phyloP scores from a whole-genome alignment of 805 yeast species.

The Yarrowia porcina region DNA sequence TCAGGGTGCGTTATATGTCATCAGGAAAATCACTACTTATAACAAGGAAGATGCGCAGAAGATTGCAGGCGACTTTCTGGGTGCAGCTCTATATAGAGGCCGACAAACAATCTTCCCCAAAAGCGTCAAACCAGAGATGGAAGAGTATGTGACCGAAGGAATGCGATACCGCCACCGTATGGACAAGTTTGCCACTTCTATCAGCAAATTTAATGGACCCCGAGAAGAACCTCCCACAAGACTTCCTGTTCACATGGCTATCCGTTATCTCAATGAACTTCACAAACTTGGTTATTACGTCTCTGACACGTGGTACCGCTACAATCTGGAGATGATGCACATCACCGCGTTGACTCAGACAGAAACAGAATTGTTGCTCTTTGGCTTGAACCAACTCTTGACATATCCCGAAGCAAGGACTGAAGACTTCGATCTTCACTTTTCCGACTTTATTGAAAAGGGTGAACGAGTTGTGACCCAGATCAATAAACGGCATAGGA shows the following conservation, averaged over 20 bases:
- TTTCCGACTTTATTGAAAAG: neutral
- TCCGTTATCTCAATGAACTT: neutral
- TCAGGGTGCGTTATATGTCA: neutral
- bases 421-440: too few relatives aligned
- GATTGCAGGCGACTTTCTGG: neutral
- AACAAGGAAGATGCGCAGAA: too few relatives aligned
- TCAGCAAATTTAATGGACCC: neutral
- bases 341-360: neutral
- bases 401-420: too few relatives aligned
- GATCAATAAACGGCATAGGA: neutral
- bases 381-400: neutral
- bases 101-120: neutral
- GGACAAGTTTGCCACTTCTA: neutral
- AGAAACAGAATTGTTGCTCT: neutral
- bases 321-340: conserved; percentile 19
- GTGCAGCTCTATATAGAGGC: neutral
- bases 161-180: neutral
- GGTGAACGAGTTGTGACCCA: neutral
- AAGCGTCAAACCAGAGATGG: neutral
- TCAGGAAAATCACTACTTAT: neutral
- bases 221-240: neutral
- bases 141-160: neutral
- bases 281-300: neutral
- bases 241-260: neutral
- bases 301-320: neutral